Evolutionary conservation across 352 stramenopile genomes (phyloP), one percentile per base, ranked within the genome.

Genomic region (Globisporangium emineosum): DNA sequence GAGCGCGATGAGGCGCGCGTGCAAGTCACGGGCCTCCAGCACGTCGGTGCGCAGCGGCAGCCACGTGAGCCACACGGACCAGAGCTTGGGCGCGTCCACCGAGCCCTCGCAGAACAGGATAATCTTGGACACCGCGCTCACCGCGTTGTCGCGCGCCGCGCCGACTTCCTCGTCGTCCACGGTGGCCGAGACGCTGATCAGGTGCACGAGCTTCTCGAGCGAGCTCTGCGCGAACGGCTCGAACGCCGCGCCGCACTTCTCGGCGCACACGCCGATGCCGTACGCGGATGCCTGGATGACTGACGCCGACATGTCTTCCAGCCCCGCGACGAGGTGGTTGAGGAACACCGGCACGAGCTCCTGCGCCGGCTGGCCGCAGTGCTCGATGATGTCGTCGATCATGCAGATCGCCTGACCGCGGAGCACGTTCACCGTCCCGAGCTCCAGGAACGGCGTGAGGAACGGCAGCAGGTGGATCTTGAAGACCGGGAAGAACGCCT

Each of bases 351-450:
- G 82, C 37, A 94, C 68, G n/a, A 93, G 68, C 76, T 91, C 81
- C 70, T 90, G 80, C 1, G 82, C 78, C 17, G 76, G 73, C 57
- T 65, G 69, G 42, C 81, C 85, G 60, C 87, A 91, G 77, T 93
- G 84, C 72, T 96, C 87, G 53, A 96, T 89, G 54, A 96, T 78
- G 70, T 96, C 87, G 66, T 96, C 87, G 50, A 96, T 80, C 77
- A 92, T 93, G 77, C 87, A 96, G 66, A 96, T 93, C 54, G 81
- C 82, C 61, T 94, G 86, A 10, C 81, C 81, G 49, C 87, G 87
- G 21, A 96, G 68, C 65, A 90, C 79, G 58, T 78, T 67, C 23
- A 90, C 60, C 9, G 77, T 74, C 59, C 75, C 73, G 35, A 75
- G 71, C 53, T 91, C 81, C 29, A 96, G 72, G 58, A 93, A 72